These are phyloP conservation scores for Babesia gibsoni DNA, from an alignment of 169 alveolate genomes.

Conservation along the genomic window DNA sequence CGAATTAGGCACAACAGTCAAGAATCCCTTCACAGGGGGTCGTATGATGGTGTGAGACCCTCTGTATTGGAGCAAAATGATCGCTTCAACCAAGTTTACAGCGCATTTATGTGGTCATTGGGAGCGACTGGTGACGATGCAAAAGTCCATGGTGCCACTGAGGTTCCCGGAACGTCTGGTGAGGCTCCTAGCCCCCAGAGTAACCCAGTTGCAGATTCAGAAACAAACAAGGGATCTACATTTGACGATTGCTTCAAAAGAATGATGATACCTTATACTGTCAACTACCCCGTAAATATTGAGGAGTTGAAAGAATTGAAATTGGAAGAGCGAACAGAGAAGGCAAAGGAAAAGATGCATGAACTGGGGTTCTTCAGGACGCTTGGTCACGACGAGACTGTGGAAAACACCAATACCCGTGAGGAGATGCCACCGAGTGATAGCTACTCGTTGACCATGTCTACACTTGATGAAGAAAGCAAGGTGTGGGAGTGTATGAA, in stretches of 20 bases:
- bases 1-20: too few species aligned
- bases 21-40: too few species aligned
- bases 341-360: slow-evolving; percentile 37
- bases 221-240: background rate
- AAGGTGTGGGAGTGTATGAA: slow-evolving; percentile 43
- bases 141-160: too few species aligned
- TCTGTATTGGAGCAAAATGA: too few species aligned
- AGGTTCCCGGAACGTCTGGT: too few species aligned
- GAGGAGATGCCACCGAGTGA: background rate
- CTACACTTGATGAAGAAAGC: slow-evolving; percentile 14
- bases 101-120: too few species aligned
- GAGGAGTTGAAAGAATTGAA: slow-evolving; percentile 22
- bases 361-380: slow-evolving; percentile 47
- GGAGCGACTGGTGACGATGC: too few species aligned
- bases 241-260: background rate
- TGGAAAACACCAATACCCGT: background rate
- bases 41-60: too few species aligned
- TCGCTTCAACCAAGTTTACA: too few species aligned
- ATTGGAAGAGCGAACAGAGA: slow-evolving; percentile 15
- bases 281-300: slow-evolving; percentile 51
- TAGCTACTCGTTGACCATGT: slow-evolving; percentile 27
- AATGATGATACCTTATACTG: slow-evolving; percentile 55
- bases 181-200: too few species aligned
- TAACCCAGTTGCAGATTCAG: background rate
- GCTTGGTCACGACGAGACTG: background rate